These are phyloP conservation scores for Posidonia oceanica DNA, from an alignment of 116 monocot species.

Conservation along the genomic window DNA sequence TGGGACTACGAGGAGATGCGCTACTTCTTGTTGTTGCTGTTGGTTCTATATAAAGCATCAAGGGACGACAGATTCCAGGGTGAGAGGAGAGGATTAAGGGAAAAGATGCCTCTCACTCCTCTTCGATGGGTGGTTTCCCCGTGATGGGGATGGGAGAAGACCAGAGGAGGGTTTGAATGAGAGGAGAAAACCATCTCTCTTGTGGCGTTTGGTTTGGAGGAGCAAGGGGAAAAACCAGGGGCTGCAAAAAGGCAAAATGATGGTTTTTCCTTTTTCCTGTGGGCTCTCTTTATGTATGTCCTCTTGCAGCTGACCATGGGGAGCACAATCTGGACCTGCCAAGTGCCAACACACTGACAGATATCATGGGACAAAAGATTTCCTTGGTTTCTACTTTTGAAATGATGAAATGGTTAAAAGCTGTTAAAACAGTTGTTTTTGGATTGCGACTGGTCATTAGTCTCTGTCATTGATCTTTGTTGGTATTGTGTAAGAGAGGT, in stretches of 20 bases:
- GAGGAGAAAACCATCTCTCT: neutral
- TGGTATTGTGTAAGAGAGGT: no score
- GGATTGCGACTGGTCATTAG: no score
- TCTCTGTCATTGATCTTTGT: no score
- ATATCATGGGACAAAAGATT: no score
- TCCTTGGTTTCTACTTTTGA: no score
- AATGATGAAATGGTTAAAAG: no score
- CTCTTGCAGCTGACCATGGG: neutral
- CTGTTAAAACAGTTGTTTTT: no score
- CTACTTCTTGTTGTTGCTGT: neutral
- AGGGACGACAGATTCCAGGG: neutral
- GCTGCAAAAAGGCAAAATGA: neutral
- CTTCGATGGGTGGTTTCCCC: neutral
- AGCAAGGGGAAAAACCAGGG: neutral
- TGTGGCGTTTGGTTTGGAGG: neutral
- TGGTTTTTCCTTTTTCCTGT: neutral
- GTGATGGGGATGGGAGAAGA: no score
- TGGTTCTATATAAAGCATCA: neutral
- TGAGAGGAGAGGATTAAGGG: neutral
- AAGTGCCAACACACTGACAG: no score
- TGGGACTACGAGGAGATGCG: no score
- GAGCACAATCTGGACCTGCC: no score
- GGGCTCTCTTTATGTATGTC: neutral
- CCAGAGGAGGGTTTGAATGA: neutral
- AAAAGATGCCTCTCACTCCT: neutral